Conservation (phyloP, 305 asterid genomes). For the Rubia tinctorum region DNA sequence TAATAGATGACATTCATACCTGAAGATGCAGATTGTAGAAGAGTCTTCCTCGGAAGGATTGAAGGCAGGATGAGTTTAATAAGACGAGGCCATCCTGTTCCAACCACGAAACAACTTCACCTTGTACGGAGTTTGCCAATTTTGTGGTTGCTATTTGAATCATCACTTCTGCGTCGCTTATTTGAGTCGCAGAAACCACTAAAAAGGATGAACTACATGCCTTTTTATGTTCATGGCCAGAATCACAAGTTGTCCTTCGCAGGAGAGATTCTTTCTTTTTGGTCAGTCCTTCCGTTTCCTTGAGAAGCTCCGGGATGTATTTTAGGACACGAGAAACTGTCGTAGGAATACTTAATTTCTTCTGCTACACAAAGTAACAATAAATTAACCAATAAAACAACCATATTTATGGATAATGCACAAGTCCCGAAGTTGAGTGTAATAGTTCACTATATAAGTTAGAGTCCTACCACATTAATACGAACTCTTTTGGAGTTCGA, state of each 20-base stretch:
- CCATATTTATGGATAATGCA: no score
- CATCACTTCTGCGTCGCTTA: conserved; percentile 35
- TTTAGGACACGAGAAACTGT: conserved; percentile 57
- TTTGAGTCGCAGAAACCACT: conserved; percentile 36
- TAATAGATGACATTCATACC: conserved; percentile 27
- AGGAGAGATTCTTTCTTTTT: conserved; percentile 41
- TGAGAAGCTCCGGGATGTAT: conserved; percentile 72
- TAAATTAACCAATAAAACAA: background rate
- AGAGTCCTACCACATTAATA: no score
- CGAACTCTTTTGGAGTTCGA: no score
- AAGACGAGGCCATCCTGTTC: conserved; percentile 53
- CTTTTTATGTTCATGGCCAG: conserved; percentile 20
- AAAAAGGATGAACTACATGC: conserved; percentile 13
- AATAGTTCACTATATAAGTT: no score
- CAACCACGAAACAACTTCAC: conserved; percentile 36
- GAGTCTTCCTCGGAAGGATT: conserved; percentile 41
- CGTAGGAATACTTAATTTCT: conserved; percentile 55
- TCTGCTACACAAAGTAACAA: conserved; percentile 31
- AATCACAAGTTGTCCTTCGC: conserved; percentile 19
- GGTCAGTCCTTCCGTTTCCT: conserved; percentile 41
- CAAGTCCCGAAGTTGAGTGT: no score
- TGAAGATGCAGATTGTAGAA: conserved; percentile 59
- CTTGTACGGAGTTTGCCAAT: conserved; percentile 25
- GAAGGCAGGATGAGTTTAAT: conserved; percentile 42
- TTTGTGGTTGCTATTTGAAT: conserved; percentile 41